Conservation (phyloP, 441 rosid species). For the Corymbia citriodora region DNA sequence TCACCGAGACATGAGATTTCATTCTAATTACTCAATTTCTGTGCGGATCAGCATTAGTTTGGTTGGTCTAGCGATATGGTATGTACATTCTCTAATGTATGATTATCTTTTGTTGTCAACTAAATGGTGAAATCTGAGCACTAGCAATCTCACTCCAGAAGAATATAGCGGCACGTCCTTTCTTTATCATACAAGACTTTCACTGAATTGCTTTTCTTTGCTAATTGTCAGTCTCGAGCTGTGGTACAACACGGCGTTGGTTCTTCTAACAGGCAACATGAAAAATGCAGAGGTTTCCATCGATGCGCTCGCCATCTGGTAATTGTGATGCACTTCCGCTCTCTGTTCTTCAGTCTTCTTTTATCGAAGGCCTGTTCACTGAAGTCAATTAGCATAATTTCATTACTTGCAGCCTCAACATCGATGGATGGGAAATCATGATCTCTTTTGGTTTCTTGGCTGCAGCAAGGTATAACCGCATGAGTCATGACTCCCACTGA, state of each 20-base stretch:
- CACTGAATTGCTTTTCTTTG: neutral
- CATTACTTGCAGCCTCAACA: slow-evolving; percentile 45
- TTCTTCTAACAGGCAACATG: slow-evolving; percentile 58
- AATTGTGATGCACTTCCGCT: neutral
- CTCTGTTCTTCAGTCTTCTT: neutral
- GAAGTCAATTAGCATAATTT: neutral
- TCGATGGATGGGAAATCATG: slow-evolving; percentile 76
- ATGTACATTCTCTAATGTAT: neutral
- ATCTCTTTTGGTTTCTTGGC: slow-evolving; percentile 75
- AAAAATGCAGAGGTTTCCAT: slow-evolving; percentile 60
- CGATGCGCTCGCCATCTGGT: slow-evolving; percentile 79
- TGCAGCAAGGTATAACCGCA: slow-evolving; percentile 48
- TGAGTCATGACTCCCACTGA: neutral
- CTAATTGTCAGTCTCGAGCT: slow-evolving; percentile 51
- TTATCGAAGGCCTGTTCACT: neutral
- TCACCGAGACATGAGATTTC: neutral
- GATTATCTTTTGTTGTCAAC: neutral
- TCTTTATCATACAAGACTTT: neutral
- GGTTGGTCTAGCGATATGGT: neutral
- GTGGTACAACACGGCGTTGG: slow-evolving; percentile 62
- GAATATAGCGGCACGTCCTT: neutral
- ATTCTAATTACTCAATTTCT: neutral
- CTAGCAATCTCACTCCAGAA: neutral
- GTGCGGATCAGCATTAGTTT: neutral
- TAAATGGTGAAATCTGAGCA: neutral